phyloP scores from a whole-genome alignment of 257 asterid species.

The Solanum tarijense region DNA sequence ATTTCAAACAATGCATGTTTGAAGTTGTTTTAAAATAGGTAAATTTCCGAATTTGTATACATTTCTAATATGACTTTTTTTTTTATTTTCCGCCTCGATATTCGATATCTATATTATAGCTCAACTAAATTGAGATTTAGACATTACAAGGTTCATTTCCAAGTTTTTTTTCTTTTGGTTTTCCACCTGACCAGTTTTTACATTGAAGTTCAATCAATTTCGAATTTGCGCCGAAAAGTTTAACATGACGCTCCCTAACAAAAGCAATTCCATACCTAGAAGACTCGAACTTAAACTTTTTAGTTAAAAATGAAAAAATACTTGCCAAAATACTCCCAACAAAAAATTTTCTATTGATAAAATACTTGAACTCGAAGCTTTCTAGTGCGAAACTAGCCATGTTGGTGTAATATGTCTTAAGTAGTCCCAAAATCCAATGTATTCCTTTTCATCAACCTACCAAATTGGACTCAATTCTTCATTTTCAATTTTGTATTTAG shows the following conservation, averaged over 20 bases:
- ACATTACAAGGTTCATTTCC: not conserved
- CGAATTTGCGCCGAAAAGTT: fast-evolving
- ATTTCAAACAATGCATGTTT: not conserved
- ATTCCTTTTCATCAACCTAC: not conserved
- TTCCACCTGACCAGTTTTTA: not conserved
- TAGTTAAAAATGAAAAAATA: too few species aligned
- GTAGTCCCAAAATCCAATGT: not conserved
- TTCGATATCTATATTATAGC: not conserved
- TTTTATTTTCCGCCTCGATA: too few species aligned
- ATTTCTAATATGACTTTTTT: not conserved
- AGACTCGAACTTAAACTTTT: not conserved
- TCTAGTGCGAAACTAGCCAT: not conserved
- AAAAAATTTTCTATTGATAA: too few species aligned
- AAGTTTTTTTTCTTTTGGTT: not conserved
- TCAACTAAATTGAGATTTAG: not conserved
- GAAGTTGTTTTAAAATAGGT: not conserved
- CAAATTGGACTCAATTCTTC: not conserved
- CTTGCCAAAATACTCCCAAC: too few species aligned
- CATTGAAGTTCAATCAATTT: too few species aligned
- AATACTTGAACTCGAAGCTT: not conserved
- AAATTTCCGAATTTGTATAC: not conserved
- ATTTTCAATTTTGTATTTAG: not conserved
- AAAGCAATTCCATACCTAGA: not conserved
- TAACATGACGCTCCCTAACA: not conserved
- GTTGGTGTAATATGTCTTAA: not conserved